Conservation (phyloP, 2,329 filamentous ascomycete species). For the Diaporthe ampelina region DNA sequence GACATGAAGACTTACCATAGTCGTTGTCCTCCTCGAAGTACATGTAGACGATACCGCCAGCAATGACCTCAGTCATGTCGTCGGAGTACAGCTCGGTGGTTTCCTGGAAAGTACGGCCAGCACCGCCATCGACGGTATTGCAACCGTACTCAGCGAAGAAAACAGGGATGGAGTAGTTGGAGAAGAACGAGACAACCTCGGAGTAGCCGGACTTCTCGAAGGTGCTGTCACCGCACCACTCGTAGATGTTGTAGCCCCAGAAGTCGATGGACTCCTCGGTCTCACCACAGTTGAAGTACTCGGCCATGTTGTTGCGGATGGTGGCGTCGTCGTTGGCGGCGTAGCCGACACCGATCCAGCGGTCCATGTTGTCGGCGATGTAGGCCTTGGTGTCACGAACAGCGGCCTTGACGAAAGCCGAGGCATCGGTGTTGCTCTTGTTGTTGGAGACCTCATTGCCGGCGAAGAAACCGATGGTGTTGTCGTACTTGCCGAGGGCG, state of each 20-base stretch:
- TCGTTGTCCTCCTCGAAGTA: conserved; percentile 94
- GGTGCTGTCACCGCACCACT: conserved; percentile 92
- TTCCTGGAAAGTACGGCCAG: conserved; percentile 86
- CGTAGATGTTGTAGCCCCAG: conserved; percentile 99
- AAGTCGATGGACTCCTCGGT: conserved; percentile 82
- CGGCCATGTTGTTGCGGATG: conserved; percentile 84
- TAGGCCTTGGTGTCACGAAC: conserved; percentile 96
- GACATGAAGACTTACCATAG: conserved; percentile 41
- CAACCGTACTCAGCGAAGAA: conserved; percentile 99
- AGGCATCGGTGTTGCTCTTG: conserved; percentile 88
- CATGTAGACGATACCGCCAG: conserved; percentile 98
- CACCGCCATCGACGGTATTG: conserved; percentile 74
- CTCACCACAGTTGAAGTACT: conserved; percentile 95
- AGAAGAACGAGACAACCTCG: conserved; percentile 87
- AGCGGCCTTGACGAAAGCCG: conserved; percentile 96
- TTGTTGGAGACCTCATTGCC: conserved; percentile 97
- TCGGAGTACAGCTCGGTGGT: conserved; percentile 83
- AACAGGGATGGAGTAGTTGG: conserved; percentile 89
- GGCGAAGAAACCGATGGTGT: conserved; percentile 97
- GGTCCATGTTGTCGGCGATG: conserved; percentile 84
- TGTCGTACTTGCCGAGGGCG: conserved; percentile 83
- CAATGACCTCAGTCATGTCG: conserved; percentile 90
- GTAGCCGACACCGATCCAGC: conserved; percentile 90
- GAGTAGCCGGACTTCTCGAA: conserved; percentile 85
- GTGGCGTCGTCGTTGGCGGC: conserved; percentile 92